Evolutionary conservation across 257 asterid species (phyloP).

Genomic region (Buddleja alternifolia): DNA sequence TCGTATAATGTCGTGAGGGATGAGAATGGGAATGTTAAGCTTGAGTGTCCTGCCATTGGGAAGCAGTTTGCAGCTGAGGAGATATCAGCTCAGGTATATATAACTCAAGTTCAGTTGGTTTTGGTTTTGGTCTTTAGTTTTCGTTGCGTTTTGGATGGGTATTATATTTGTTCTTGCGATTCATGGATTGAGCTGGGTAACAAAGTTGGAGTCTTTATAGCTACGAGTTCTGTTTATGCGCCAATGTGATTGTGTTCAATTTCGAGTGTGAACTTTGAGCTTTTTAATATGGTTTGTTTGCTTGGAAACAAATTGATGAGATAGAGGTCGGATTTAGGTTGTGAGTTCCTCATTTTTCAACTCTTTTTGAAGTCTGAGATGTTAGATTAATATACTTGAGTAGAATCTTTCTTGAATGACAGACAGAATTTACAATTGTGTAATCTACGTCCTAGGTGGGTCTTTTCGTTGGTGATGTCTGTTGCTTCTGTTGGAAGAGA

Average conservation of each 20-base stretch:
- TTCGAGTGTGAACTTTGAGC: not conserved
- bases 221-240: not conserved
- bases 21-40: conserved; percentile 82
- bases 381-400: too few relatives aligned
- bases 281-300: not conserved
- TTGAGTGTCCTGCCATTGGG: conserved; percentile 76
- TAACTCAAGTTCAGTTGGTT: not conserved
- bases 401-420: too few relatives aligned
- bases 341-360: too few relatives aligned
- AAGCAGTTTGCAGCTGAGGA: conserved; percentile 80
- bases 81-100: conserved; percentile 77
- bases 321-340: too few relatives aligned
- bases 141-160: not conserved
- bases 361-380: too few relatives aligned
- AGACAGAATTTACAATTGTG: too few relatives aligned
- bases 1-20: conserved; percentile 70
- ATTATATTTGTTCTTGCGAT: not conserved
- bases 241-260: not conserved
- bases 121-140: not conserved
- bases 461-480: not conserved
- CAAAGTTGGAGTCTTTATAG: not conserved
- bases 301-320: too few relatives aligned
- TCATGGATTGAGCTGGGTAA: not conserved
- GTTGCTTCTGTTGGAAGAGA: not conserved
- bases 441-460: not conserved